These are phyloP conservation scores for Mycena sp. DNA, from an alignment of 1,284 basidiomycete genomes.

Conservation along the genomic window DNA sequence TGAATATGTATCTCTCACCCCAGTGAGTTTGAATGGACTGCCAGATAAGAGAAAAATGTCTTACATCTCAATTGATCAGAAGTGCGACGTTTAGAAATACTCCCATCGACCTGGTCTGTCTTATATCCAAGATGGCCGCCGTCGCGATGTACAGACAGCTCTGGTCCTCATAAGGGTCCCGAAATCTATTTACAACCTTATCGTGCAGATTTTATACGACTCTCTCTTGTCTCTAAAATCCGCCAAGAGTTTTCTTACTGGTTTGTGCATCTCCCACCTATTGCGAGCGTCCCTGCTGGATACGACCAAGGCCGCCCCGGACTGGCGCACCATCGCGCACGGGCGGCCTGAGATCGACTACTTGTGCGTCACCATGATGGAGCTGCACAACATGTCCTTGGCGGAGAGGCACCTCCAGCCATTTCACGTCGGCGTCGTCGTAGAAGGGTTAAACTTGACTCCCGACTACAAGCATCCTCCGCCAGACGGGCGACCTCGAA, in stretches of 20 bases:
- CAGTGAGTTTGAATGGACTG: too few relatives aligned
- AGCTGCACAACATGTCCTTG: neutral
- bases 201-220: neutral
- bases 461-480: neutral
- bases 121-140: neutral
- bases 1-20: too few relatives aligned
- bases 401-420: neutral
- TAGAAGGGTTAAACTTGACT: neutral
- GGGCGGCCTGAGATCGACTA: neutral
- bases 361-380: neutral
- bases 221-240: neutral
- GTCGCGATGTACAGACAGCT: neutral
- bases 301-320: neutral
- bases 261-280: neutral
- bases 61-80: too few relatives aligned
- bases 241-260: neutral
- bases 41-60: too few relatives aligned
- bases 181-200: neutral
- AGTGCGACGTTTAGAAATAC: neutral
- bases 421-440: neutral
- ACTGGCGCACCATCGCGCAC: neutral
- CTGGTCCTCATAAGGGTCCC: neutral
- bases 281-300: neutral
- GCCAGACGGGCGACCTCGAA: neutral
- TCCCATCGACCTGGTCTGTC: slow-evolving; percentile 1